phyloP scores from a whole-genome alignment of 2,329 filamentous ascomycete genomes.

The Trichophyton verrucosum region DNA sequence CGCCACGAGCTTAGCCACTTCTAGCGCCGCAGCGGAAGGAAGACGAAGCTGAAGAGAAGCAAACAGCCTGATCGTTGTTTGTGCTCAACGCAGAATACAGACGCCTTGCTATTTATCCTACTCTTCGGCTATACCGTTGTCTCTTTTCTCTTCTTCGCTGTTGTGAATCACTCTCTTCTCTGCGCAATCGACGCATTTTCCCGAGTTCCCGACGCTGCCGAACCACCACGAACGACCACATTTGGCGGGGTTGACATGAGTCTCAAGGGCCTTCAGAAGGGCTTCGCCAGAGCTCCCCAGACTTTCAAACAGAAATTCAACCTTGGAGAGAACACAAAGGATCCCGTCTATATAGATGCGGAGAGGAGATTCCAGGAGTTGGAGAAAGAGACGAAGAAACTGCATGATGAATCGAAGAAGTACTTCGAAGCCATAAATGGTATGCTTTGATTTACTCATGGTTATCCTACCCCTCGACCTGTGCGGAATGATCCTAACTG shows the following conservation, averaged over 20 bases:
- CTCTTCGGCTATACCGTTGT: not conserved
- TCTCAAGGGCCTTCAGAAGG: slow-evolving; percentile 92
- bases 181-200: not conserved
- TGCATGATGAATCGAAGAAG: slow-evolving; percentile 93
- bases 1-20: slow-evolving; percentile 1
- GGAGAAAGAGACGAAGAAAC: slow-evolving; percentile 88
- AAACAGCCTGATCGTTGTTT: not conserved
- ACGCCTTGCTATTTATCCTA: not conserved
- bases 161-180: not conserved
- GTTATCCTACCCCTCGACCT: not conserved
- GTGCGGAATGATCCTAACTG: not conserved
- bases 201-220: not conserved
- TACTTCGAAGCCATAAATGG: slow-evolving; percentile 96
- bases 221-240: not conserved
- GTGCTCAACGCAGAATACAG: not conserved
- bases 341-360: slow-evolving; percentile 86
- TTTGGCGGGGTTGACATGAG: slow-evolving; percentile 51
- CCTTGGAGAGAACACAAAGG: slow-evolving; percentile 88
- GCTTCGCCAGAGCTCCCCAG: slow-evolving; percentile 80
- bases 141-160: not conserved
- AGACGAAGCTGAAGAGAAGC: not conserved
- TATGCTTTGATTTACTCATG: slow-evolving; percentile 22
- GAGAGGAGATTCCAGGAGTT: slow-evolving; percentile 89
- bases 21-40: not conserved
- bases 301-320: slow-evolving; percentile 86